A percentile compares a stretch with the other conserved stretches of the same genome.
These are phyloP conservation scores for Hansfordia pulvinata DNA, from an alignment of 2,329 filamentous ascomycete genomes.

Conservation along the genomic window DNA sequence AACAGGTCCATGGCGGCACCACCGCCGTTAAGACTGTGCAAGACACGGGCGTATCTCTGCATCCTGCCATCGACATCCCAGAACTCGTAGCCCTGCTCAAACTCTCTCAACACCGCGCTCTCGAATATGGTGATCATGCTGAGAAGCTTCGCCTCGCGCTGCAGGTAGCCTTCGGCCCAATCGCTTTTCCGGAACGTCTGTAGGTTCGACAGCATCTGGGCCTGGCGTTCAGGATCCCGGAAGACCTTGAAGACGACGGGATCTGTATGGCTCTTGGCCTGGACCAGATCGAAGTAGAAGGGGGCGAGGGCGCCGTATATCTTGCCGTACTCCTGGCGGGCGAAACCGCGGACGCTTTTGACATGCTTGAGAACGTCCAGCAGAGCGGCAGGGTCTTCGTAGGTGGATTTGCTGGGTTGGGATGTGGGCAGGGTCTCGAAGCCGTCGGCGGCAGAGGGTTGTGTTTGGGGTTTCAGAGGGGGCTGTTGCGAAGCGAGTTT, in stretches of 20 bases:
- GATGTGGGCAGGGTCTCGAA: constrained; percentile 64
- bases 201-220: constrained; percentile 75
- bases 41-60: constrained; percentile 76
- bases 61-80: constrained; percentile 83
- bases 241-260: constrained; percentile 79
- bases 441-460: too few species aligned
- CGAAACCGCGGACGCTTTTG: constrained; percentile 69
- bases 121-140: constrained; percentile 76
- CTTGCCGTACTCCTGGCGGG: constrained; percentile 81
- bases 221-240: constrained; percentile 78
- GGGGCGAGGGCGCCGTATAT: constrained; percentile 80
- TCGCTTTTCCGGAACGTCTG: constrained; percentile 70
- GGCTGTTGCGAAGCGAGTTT: constrained; percentile 20
- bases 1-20: constrained; percentile 70
- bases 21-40: constrained; percentile 72
- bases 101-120: constrained; percentile 78
- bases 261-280: constrained; percentile 60
- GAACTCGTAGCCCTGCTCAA: constrained; percentile 81
- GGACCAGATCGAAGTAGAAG: constrained; percentile 74
- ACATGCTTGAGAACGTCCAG: constrained; percentile 57
- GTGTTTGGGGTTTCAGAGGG: too few species aligned
- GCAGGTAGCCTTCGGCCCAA: constrained; percentile 58
- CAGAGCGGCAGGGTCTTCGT: constrained; percentile 48
- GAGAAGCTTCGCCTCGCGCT: constrained; percentile 58
- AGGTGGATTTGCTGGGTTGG: constrained; percentile 26